Conservation (phyloP, 305 asterid species). For the Fraxinus dipetala region DNA sequence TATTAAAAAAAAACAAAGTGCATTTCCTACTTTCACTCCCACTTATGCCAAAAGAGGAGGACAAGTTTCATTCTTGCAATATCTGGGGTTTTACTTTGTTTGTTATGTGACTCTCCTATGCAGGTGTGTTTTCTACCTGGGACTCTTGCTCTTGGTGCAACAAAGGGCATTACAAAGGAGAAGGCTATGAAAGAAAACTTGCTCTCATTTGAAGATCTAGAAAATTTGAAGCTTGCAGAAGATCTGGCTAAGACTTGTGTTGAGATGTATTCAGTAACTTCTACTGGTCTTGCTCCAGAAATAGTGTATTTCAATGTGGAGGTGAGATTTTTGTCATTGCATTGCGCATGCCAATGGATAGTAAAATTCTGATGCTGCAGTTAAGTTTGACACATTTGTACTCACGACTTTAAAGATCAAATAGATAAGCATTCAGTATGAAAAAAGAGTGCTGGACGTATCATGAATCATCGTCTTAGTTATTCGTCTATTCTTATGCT, state of each 20-base stretch:
- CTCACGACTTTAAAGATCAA: not conserved
- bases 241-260: constrained; percentile 86
- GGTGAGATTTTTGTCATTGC: constrained; percentile 37
- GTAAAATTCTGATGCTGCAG: not conserved
- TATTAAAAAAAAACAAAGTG: not conserved
- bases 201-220: constrained; percentile 82
- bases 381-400: not conserved
- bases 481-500: not conserved
- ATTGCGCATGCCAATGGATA: not conserved
- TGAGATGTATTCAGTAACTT: constrained; percentile 85
- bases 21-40: not conserved
- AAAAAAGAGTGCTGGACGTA: not conserved
- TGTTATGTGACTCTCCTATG: constrained; percentile 8
- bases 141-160: constrained; percentile 95
- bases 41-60: constrained; percentile 11
- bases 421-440: not conserved
- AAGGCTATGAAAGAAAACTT: constrained; percentile 71
- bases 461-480: constrained; percentile 1
- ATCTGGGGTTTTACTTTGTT: constrained; percentile 1
- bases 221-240: constrained; percentile 91
- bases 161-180: constrained; percentile 68
- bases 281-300: constrained; percentile 97
- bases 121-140: constrained; percentile 98
- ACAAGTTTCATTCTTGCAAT: constrained; percentile 1
- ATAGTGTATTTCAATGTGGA: constrained; percentile 75